Base-by-base conservation (phyloP, 495 filamentous ascomycete genomes). In the Gamarada debralockiae region DNA sequence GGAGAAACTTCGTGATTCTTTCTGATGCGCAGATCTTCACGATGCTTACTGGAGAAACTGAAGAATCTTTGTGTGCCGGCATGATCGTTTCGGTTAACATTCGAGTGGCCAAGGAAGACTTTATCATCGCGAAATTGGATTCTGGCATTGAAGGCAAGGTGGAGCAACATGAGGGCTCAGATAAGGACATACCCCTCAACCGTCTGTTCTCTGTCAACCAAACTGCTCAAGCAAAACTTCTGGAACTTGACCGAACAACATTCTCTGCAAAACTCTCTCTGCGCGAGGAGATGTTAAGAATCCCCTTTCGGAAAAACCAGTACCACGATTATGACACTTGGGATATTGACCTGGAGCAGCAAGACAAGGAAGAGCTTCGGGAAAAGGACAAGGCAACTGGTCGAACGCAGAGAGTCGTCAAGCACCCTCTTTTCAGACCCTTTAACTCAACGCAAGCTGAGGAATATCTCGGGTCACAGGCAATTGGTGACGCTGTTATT, bases 391-490 rank as follows among this genome's bases (percentile, higher is more conserved):
- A 89, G 56, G 75, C 76, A 33, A 83, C 84, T 48, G 85, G 88
- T 27, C 87, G 95, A 29, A 85, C 87, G 7, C 88, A 92, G 68
- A 80, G 93, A 59, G 92, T 98, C 34, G 92, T 98, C 71, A 97
- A 97, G 65, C 93, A 98, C 66, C 93, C 93, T 3, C 76, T 96
- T 0, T 98, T 97, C 79, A 85, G 81, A 54, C 83, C 91, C 0
- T 97, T 95, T 76, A 97, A 96, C 69, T 79, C 89, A 21, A 82
- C 83, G 1, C 93, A 98, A 70, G 95, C 93, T 8, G 90, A 96
- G 65, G 90, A 98, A 67, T 97, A 86, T 67, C 73, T 98, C 7
- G 89, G 89, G 18, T 86, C 88, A 6, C 87, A 90, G 66, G 79
- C 80, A 50, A 77, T 83, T 3, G 93, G 93, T 20, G 95, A 97